Conservation (phyloP, 805 yeast species). For the Yamadazyma olivae region DNA sequence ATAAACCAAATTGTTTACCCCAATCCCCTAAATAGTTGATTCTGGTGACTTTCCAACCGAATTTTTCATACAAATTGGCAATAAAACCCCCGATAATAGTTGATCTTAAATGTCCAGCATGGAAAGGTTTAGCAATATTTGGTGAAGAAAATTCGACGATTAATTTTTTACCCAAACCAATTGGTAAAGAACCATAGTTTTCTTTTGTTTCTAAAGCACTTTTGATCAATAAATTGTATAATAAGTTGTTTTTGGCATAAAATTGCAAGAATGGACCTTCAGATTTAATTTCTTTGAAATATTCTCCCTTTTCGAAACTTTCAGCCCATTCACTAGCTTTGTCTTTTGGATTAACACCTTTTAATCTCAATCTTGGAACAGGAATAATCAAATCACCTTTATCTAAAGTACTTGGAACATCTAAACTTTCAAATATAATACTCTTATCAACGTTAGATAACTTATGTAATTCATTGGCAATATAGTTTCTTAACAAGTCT, state of each 20-base stretch:
- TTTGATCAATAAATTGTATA: conserved; percentile 66
- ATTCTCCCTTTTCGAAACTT: conserved; percentile 70
- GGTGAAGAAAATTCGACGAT: conserved; percentile 95
- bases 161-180: conserved; percentile 72
- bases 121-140: conserved; percentile 98
- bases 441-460: conserved; percentile 69
- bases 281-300: conserved; percentile 66
- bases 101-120: conserved; percentile 97
- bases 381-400: conserved; percentile 94
- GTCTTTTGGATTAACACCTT: conserved; percentile 79
- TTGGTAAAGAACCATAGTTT: conserved; percentile 70
- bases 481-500: conserved; percentile 87
- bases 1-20: conserved; percentile 98
- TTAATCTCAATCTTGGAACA: conserved; percentile 76
- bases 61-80: conserved; percentile 81
- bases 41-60: conserved; percentile 91
- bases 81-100: conserved; percentile 97
- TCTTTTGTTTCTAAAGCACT: conserved; percentile 60
- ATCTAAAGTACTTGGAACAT: conserved; percentile 80
- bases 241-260: conserved; percentile 64
- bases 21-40: conserved; percentile 97
- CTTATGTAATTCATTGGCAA: conserved; percentile 70
- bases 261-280: conserved; percentile 93
- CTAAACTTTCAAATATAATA: conserved; percentile 79
- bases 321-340: conserved; percentile 72